phyloP scores from a whole-genome alignment of 164 flowering plant genomes.

The Vitis rotundifolia region DNA sequence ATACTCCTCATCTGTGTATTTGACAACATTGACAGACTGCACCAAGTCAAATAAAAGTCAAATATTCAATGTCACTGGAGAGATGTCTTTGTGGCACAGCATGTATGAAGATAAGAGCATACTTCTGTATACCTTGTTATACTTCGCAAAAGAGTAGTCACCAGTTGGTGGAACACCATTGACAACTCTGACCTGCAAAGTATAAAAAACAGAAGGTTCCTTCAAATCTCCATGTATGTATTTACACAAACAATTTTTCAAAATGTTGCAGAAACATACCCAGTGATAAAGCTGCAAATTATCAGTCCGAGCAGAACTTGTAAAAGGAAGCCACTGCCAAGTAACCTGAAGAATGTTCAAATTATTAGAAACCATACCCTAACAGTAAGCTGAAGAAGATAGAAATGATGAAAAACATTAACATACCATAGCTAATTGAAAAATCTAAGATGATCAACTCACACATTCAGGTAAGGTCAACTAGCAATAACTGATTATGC shows the following conservation, averaged over 20 bases:
- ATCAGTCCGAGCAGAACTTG: constrained; percentile 88
- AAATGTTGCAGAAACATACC: constrained; percentile 43
- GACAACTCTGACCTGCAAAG: constrained; percentile 84
- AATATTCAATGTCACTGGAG: neutral
- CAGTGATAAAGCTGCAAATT: constrained; percentile 89
- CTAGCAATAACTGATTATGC: too few species aligned
- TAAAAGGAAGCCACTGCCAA: constrained; percentile 97
- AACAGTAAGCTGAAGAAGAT: too few species aligned
- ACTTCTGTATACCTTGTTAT: constrained; percentile 68
- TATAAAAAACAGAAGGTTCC: neutral
- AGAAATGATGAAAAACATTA: too few species aligned
- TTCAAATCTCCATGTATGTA: constrained; percentile 2
- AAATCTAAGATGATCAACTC: too few species aligned
- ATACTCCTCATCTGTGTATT: constrained; percentile 96
- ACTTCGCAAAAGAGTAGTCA: constrained; percentile 95
- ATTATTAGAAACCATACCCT: neutral
- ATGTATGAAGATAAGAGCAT: neutral
- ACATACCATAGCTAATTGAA: too few species aligned
- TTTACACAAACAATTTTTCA: neutral
- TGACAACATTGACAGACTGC: constrained; percentile 79
- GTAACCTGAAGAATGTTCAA: constrained; percentile 55
- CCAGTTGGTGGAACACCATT: constrained; percentile 95
- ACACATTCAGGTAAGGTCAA: too few species aligned
- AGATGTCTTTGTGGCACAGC: neutral
- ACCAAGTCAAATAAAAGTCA: constrained; percentile 20